Evolutionary conservation across 1,139 yeast genomes (phyloP), one percentile per base, ranked within the genome.

Genomic region (Zygosaccharomyces pseudobailii): DNA sequence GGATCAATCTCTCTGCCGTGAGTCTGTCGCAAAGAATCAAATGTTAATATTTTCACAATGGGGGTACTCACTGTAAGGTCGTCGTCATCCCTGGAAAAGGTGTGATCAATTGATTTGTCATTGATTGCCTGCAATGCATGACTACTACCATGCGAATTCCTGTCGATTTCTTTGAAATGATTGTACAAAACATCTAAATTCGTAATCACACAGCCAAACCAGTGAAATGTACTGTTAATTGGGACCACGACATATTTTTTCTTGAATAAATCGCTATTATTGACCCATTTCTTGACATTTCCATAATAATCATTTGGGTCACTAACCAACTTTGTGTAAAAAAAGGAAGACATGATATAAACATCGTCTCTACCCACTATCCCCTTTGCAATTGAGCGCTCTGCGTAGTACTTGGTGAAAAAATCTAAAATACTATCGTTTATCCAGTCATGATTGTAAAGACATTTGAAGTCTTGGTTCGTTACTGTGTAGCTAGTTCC

Each of bases 151-250:
- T 46, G 45, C 28, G 17, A 17, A 17, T 40, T 37, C n/a, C 40
- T 36, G 27, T 30, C 40, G 6, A 40, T 17, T 10, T 42, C 51
- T 21, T 40, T 39, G 20, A 53, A 44, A 34, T 47, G 57, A 4
- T 45, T 36, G 17, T 52, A 46, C 10, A 52, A 42, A 5, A 40
- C 37, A 23, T 67, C 61, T 7, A 79, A 65, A 47, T 76, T 74
- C 9, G 80, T 71, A 5, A 89, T 77, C 3, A 88, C 75, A 31
- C 88, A 84, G 40, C 90, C 82, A 62, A 83, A 87, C 99, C 99
- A 94, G 68, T 94, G 99, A 34, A 76, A 74, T 44, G 75, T 73
- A 55, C 83, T 87, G 64, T 88, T 88, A 9, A 94, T 82, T 0
- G 99, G 99, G 17, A 94, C 73, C 5, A 90, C 75, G 1, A 89